Evolutionary conservation across 2,329 filamentous ascomycete genomes (phyloP).

Genomic region (Fusarium secorum): DNA sequence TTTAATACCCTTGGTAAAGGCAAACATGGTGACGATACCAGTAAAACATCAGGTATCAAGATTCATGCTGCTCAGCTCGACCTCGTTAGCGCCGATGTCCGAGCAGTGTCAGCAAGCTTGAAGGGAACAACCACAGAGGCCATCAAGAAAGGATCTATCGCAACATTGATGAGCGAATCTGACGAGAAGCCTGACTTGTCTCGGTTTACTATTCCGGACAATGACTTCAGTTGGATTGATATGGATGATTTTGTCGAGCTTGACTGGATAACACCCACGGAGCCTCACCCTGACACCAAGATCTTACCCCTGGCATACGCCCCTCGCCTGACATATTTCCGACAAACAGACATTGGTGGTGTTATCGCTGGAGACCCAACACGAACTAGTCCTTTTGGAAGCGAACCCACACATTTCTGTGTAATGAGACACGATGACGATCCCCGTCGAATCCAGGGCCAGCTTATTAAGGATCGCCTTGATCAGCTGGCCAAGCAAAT

Average conservation of each 20-base stretch:
- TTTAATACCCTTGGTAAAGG: slow-evolving; percentile 84
- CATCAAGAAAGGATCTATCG: slow-evolving; percentile 67
- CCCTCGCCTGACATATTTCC: slow-evolving; percentile 96
- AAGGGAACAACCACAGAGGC: slow-evolving; percentile 80
- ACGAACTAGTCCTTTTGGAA: slow-evolving; percentile 86
- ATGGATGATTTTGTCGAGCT: slow-evolving; percentile 99
- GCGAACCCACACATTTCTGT: slow-evolving; percentile 93
- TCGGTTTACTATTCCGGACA: slow-evolving; percentile 92
- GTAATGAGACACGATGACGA: slow-evolving; percentile 93
- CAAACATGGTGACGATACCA: slow-evolving; percentile 70
- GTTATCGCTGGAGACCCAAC: slow-evolving; percentile 81
- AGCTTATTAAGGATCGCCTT: slow-evolving; percentile 83
- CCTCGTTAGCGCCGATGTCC: slow-evolving; percentile 87
- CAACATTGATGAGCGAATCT: slow-evolving; percentile 60
- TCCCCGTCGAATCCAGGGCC: slow-evolving; percentile 84
- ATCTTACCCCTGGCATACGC: slow-evolving; percentile 92
- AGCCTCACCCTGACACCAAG: slow-evolving; percentile 90
- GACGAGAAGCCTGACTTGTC: slow-evolving; percentile 76
- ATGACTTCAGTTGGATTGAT: slow-evolving; percentile 96
- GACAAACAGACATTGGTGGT: slow-evolving; percentile 91
- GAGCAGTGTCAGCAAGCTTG: slow-evolving; percentile 91
- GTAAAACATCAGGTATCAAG: slow-evolving; percentile 87
- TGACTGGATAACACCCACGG: slow-evolving; percentile 92
- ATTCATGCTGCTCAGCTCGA: slow-evolving; percentile 96
- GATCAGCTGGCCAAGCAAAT: slow-evolving; percentile 82